These are phyloP conservation scores for Amaranthus palmeri DNA, from an alignment of 148 eudicot genomes.

Conservation along the genomic window DNA sequence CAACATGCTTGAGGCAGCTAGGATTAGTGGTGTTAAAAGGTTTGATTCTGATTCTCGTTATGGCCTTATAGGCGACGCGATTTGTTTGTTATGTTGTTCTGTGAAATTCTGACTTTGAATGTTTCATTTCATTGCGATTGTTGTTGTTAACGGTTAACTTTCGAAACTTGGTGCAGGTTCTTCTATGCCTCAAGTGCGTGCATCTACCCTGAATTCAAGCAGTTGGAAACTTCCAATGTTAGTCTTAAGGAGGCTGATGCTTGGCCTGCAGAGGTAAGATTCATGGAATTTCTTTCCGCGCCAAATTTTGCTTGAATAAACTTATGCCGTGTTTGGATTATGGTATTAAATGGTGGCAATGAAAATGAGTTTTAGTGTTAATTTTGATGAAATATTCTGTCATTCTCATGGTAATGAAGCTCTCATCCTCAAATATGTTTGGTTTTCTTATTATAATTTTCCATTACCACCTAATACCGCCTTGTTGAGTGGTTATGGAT, in stretches of 20 bases:
- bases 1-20: slow-evolving; percentile 58
- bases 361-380: too few relatives aligned
- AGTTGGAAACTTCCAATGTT: slow-evolving; percentile 47
- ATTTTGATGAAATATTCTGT: too few relatives aligned
- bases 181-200: slow-evolving; percentile 63
- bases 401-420: too few relatives aligned
- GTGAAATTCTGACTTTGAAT: background rate
- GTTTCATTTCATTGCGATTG: background rate
- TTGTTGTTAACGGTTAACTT: slow-evolving; percentile 1
- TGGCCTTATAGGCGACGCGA: background rate
- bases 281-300: background rate
- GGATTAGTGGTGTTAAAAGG: slow-evolving; percentile 54
- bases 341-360: background rate
- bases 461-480: too few relatives aligned
- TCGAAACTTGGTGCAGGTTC: slow-evolving; percentile 30
- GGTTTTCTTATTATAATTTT: too few relatives aligned
- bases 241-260: slow-evolving; percentile 58
- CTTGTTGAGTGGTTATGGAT: too few relatives aligned
- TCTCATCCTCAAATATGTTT: too few relatives aligned
- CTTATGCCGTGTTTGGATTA: background rate
- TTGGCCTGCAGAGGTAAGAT: slow-evolving; percentile 52
- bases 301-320: background rate
- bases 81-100: slow-evolving; percentile 2
- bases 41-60: slow-evolving; percentile 10
- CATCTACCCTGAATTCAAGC: slow-evolving; percentile 58